Percentiles rank a stretch among this genome's conserved stretches.
Conservation (phyloP, 495 filamentous ascomycete genomes). For the Pyronema omphalodes region DNA sequence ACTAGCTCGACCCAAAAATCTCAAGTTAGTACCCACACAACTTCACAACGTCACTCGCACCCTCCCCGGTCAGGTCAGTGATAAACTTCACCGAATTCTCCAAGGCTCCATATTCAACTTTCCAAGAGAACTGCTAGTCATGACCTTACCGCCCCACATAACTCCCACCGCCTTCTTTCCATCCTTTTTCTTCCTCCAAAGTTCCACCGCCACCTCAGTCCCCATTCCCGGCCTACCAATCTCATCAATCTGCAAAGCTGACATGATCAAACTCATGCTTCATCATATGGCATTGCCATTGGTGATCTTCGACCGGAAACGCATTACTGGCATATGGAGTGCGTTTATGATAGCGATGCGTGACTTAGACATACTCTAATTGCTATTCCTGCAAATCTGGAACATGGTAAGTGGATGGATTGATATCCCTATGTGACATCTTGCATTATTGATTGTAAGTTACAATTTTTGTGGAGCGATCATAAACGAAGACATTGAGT, state of each 20-base stretch:
- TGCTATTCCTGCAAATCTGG: constrained; percentile 30
- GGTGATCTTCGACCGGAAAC: constrained; percentile 44
- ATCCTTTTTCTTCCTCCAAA: constrained; percentile 11
- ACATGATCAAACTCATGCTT: constrained; percentile 39
- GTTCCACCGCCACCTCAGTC: constrained; percentile 47
- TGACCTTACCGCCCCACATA: constrained; percentile 42
- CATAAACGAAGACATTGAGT: constrained; percentile 46
- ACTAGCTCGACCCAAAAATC: too few relatives aligned
- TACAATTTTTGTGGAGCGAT: constrained; percentile 36
- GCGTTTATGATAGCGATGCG: constrained; percentile 57
- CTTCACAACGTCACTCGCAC: constrained; percentile 30
- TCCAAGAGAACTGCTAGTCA: constrained; percentile 38
- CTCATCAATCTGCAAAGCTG: constrained; percentile 41
- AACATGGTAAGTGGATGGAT: constrained; percentile 35
- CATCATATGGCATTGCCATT: constrained; percentile 57
- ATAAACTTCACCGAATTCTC: constrained; percentile 43
- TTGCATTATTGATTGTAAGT: constrained; percentile 59
- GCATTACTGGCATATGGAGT: constrained; percentile 51
- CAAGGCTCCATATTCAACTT: constrained; percentile 42
- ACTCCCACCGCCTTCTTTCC: constrained; percentile 31
- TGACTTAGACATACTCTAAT: constrained; percentile 49
- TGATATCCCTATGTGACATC: constrained; percentile 61
- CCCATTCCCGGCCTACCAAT: constrained; percentile 70
- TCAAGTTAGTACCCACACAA: constrained; percentile 20
- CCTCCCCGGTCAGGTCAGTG: constrained; percentile 39